Percentiles rank a stretch among this genome's conserved stretches.
Conservation (phyloP, 805 yeast genomes). For the Myxozyma melibiosi region DNA sequence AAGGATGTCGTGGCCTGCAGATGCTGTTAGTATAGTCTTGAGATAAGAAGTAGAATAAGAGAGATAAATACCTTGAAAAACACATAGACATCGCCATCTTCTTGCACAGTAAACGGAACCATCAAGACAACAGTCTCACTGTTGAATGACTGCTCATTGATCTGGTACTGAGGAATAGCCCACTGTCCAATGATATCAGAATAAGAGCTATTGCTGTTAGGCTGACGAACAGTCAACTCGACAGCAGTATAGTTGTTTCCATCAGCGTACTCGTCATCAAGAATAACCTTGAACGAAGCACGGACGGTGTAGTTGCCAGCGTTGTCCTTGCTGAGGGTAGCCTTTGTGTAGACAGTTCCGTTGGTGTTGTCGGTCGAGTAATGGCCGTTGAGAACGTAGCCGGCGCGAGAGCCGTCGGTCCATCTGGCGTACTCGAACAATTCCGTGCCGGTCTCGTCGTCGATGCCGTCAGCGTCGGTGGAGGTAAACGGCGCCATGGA, state of each 20-base stretch:
- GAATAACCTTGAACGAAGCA: background rate
- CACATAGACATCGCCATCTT: no score
- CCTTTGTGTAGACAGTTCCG: constrained; percentile 6
- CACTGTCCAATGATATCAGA: background rate
- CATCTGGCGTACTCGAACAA: constrained; percentile 6
- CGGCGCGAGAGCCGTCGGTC: constrained; percentile 11
- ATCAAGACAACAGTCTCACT: background rate
- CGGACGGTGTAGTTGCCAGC: constrained; percentile 7
- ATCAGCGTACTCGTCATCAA: background rate
- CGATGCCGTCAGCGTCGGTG: background rate
- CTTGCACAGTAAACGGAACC: background rate
- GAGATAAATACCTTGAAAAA: no score
- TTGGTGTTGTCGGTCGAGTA: background rate
- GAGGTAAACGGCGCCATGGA: background rate
- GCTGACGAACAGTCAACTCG: background rate
- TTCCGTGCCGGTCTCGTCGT: background rate
- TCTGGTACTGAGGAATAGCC: background rate
- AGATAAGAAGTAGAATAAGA: no score
- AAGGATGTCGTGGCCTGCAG: constrained; percentile 1
- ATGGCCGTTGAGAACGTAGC: background rate
- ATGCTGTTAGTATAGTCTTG: background rate
- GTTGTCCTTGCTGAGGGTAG: background rate
- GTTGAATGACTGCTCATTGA: background rate
- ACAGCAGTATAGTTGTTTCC: background rate
- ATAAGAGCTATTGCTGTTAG: background rate